Evolutionary conservation across 1,284 basidiomycete genomes (phyloP), one percentile per base, ranked within the genome.

Genomic region (Termitomyces sp.): DNA sequence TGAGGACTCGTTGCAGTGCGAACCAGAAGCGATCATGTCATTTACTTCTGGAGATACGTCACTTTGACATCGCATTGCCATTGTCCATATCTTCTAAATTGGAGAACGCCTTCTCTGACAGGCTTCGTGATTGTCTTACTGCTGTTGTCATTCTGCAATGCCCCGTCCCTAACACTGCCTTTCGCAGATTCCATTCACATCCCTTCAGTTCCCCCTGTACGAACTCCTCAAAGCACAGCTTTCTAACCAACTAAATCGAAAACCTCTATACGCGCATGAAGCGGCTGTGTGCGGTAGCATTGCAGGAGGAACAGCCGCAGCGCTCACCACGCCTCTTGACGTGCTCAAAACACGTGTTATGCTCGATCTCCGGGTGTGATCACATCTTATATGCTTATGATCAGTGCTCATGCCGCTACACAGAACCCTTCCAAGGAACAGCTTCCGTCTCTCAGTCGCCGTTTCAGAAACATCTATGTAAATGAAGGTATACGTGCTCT

Each of bases 321-420:
- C 89, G 0, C 64, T 90, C 39, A 99, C 97, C 0, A 99, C 97
- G 0, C 97, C 97, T 0, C 75, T 99, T 17, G 97, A 99, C 65
- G 97, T 99, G 2, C 81, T 98, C 55, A 99, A 99, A 71, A 99
- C 96, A 1, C 82, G 97, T 13, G 91, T 98, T 50, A 99, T 99
- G 97, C 80, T 99, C 10, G 92, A 97, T 65, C 77, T 88, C 53
- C 78, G 84, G 62, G 92, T 92, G 64, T 53, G 83, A 34, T 41
- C 49, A 48, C 10, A 50, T 48, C 17, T 13, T 21, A 2, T 8
- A 3, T 17, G 13, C n/a, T 42, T 45, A 5, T 12, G 5, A 33
- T 24, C 10, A 13, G 39, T 46, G 28, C 8, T 54, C 12, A 17
- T 7, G 10, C n/a, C n/a, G 0, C n/a, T 21, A 13, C 24, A n/a